Conservation (phyloP, 495 filamentous ascomycete genomes). For the Diplogelasinospora grovesii region DNA sequence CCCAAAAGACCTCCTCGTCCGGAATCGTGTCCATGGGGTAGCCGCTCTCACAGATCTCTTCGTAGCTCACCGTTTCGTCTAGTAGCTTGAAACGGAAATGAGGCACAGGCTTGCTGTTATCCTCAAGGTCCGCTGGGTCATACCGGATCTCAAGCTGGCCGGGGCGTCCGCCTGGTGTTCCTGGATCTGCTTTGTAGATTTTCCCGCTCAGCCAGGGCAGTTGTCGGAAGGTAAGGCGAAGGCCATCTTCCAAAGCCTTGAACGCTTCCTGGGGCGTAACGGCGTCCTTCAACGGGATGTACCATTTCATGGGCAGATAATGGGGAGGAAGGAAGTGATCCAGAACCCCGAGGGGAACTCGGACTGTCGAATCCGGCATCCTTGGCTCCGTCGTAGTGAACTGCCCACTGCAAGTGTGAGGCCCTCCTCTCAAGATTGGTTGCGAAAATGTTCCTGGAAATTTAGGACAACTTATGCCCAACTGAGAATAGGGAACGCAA, state of each 20-base stretch:
- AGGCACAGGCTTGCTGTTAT: constrained; percentile 1
- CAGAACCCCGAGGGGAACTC: too few relatives aligned
- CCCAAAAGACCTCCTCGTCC: constrained; percentile 9
- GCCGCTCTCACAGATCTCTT: constrained; percentile 7
- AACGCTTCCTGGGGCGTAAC: constrained; percentile 2
- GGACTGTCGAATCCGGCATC: too few relatives aligned
- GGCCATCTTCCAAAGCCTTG: constrained; percentile 4
- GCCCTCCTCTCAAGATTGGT: too few relatives aligned
- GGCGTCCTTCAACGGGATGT: constrained; percentile 5
- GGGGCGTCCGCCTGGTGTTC: constrained; percentile 10
- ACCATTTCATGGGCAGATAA: too few relatives aligned
- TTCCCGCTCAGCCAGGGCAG: constrained; percentile 15
- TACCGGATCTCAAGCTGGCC: constrained; percentile 20
- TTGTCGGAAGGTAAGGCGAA: constrained; percentile 8
- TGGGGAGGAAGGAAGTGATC: too few relatives aligned
- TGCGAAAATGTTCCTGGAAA: too few relatives aligned
- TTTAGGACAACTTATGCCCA: too few relatives aligned
- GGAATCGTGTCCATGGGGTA: constrained; percentile 7
- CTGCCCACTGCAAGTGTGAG: too few relatives aligned
- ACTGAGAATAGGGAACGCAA: too few relatives aligned
- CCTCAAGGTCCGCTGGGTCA: not conserved
- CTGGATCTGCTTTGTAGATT: not conserved
- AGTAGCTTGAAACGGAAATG: constrained; percentile 11
- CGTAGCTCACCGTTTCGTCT: constrained; percentile 2
- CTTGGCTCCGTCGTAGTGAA: too few relatives aligned